A percentile compares a stretch with the other conserved stretches of the same genome.
phyloP scores from a whole-genome alignment of 805 yeast genomes.

The Kluyveromyces starmeri region DNA sequence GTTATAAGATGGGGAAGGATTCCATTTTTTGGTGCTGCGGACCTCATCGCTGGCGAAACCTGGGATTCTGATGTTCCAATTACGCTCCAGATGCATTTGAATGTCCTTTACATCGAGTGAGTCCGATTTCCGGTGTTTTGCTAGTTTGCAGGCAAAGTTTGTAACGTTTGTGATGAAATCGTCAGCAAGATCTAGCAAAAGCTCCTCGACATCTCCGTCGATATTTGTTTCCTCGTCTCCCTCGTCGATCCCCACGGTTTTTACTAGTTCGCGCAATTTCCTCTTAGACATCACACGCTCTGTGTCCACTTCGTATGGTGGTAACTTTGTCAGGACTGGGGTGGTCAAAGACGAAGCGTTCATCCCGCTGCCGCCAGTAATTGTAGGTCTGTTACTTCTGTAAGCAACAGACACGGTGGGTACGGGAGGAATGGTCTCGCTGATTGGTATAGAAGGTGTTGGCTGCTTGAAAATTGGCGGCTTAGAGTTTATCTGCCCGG shows the following conservation, averaged over 20 bases:
- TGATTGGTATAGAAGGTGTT: constrained; percentile 61
- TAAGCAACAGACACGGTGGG: constrained; percentile 58
- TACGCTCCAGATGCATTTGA: constrained; percentile 82
- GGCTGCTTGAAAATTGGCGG: constrained; percentile 33
- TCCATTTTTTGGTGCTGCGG: constrained; percentile 64
- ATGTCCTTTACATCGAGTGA: constrained; percentile 81
- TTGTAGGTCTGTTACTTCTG: constrained; percentile 68
- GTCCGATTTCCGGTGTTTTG: constrained; percentile 88
- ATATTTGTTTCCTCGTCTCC: constrained; percentile 86
- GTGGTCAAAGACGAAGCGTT: constrained; percentile 61
- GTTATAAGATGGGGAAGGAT: constrained; percentile 51
- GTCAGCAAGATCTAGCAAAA: constrained; percentile 86
- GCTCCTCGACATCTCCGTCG: constrained; percentile 93
- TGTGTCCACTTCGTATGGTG: constrained; percentile 73
- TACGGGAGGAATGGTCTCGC: constrained; percentile 56
- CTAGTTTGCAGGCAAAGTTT: constrained; percentile 85
- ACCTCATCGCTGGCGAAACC: constrained; percentile 91
- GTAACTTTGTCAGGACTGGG: constrained; percentile 67
- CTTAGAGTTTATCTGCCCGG: constrained; percentile 17
- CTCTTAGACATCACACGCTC: constrained; percentile 83
- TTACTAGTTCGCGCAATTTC: constrained; percentile 79
- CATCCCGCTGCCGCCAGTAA: constrained; percentile 76
- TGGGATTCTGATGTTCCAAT: constrained; percentile 93
- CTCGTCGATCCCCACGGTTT: constrained; percentile 72
- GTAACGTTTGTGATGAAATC: constrained; percentile 90